phyloP scores from a whole-genome alignment of 2,329 filamentous ascomycete genomes.

The Zasmidium citrigriseum region DNA sequence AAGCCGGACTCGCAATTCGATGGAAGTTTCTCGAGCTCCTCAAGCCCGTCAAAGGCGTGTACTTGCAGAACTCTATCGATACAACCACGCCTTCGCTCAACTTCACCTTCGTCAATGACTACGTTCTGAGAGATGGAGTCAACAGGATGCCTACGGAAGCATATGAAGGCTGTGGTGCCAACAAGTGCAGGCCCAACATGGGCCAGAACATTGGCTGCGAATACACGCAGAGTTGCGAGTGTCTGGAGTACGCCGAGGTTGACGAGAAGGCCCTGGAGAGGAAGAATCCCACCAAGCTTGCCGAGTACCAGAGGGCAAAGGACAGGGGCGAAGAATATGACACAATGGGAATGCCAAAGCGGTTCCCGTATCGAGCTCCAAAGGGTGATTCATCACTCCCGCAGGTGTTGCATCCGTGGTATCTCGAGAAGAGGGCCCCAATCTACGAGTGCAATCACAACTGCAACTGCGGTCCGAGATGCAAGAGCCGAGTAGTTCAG shows the following conservation, averaged over 20 bases:
- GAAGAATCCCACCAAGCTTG: constrained; percentile 22
- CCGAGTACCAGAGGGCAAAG: constrained; percentile 18
- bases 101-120: constrained; percentile 69
- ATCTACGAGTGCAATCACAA: constrained; percentile 80
- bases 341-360: constrained; percentile 44
- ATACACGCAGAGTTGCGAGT: constrained; percentile 64
- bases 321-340: constrained; percentile 31
- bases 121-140: constrained; percentile 62
- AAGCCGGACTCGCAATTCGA: constrained; percentile 40
- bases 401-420: constrained; percentile 39
- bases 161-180: constrained; percentile 64
- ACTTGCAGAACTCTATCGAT: constrained; percentile 59
- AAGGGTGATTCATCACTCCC: constrained; percentile 15
- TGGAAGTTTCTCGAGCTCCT: constrained; percentile 39
- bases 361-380: constrained; percentile 61
- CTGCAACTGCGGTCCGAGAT: constrained; percentile 65
- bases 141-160: constrained; percentile 58
- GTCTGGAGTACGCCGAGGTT: constrained; percentile 63
- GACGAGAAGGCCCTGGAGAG: constrained; percentile 40
- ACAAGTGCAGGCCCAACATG: constrained; percentile 58
- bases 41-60: constrained; percentile 28
- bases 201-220: constrained; percentile 60
- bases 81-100: constrained; percentile 56
- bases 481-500: constrained; percentile 76
- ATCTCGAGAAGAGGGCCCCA: constrained; percentile 46